These are phyloP conservation scores for Malassezia slooffiae DNA, from an alignment of 1,284 basidiomycete genomes.

Conservation along the genomic window DNA sequence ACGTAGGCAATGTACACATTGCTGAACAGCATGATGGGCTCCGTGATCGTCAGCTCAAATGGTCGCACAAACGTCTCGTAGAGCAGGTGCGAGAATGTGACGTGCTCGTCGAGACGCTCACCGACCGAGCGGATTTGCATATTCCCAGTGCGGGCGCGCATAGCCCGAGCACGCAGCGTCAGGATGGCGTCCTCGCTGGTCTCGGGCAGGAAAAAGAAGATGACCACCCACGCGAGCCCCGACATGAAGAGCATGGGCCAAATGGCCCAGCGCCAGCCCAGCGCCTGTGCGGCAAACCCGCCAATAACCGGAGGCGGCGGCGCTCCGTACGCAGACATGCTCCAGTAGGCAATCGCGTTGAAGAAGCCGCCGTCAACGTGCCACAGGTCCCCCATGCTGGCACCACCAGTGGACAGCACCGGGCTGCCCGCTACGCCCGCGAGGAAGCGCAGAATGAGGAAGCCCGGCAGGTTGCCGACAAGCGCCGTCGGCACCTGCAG, in stretches of 20 bases:
- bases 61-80: slow-evolving; percentile 16
- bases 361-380: slow-evolving; percentile 8
- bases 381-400: slow-evolving; percentile 29
- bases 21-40: slow-evolving; percentile 17
- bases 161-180: slow-evolving; percentile 9
- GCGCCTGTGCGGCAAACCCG: slow-evolving; percentile 29
- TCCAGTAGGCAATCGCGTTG: slow-evolving; percentile 15
- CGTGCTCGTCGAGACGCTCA: slow-evolving; percentile 17
- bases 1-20: slow-evolving; percentile 16
- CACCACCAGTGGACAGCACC: slow-evolving; percentile 42
- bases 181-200: slow-evolving; percentile 18
- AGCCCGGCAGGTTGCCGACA: slow-evolving; percentile 8
- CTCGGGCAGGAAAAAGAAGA: slow-evolving; percentile 20
- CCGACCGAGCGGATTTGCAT: slow-evolving; percentile 6
- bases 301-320: slow-evolving; percentile 28
- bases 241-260: slow-evolving; percentile 40
- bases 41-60: slow-evolving; percentile 16
- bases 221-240: slow-evolving; percentile 27
- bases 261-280: slow-evolving; percentile 43
- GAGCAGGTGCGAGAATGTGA: slow-evolving; percentile 14
- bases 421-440: slow-evolving; percentile 47
- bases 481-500: slow-evolving; percentile 17
- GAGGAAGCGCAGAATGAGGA: slow-evolving; percentile 39
- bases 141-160: slow-evolving; percentile 14
- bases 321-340: slow-evolving; percentile 15